A percentile compares a stretch with the other conserved stretches of the same genome.
Evolutionary conservation across 129 eudicot genomes (phyloP).

Genomic region (Flaveria bidentis): DNA sequence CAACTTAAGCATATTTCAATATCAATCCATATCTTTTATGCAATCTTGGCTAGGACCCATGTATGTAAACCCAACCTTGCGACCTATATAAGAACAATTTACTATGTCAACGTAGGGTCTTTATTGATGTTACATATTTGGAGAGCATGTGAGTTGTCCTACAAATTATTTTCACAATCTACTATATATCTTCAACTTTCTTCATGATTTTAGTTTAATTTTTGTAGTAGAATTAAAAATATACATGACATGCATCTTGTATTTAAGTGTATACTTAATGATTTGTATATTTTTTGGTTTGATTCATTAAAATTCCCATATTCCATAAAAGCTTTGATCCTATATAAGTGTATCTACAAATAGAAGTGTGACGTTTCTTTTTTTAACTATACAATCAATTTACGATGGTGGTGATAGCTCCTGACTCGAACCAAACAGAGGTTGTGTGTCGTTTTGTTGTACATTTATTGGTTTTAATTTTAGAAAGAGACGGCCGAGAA

Average conservation of each 20-base stretch:
- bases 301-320: background rate
- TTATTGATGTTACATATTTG: conserved; percentile 3
- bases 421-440: background rate
- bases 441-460: background rate
- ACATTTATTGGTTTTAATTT: background rate
- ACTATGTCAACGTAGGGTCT: conserved; percentile 8
- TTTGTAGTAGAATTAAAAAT: background rate
- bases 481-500: too few species aligned
- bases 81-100: conserved; percentile 2
- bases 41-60: conserved; percentile 12
- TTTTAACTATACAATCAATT: background rate
- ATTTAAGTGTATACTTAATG: background rate
- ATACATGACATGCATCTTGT: background rate
- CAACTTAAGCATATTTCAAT: background rate
- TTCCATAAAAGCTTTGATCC: background rate
- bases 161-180: background rate
- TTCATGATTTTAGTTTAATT: background rate
- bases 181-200: background rate
- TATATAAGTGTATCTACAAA: background rate
- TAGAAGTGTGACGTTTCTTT: background rate
- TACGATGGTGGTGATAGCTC: background rate
- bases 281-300: background rate
- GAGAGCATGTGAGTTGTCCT: conserved; percentile 4
- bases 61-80: background rate
- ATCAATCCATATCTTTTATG: background rate